Evolutionary conservation across 345 rosid species (phyloP).

Genomic region (Hibiscus mutabilis): DNA sequence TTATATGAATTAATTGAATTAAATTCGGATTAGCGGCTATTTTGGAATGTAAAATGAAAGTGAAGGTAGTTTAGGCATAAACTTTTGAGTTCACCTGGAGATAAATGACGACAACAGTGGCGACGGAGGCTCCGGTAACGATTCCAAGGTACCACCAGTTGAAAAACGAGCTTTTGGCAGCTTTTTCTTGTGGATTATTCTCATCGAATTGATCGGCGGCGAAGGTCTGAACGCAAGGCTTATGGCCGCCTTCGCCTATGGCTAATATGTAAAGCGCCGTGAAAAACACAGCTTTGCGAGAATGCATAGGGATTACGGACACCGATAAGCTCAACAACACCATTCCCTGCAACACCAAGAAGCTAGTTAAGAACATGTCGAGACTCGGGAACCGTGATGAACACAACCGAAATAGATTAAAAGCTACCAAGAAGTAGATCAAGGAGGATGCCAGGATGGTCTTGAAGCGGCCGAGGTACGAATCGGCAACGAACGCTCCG

Average conservation of each 20-base stretch:
- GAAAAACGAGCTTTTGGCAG: constrained; percentile 81
- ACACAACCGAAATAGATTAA: too few relatives aligned
- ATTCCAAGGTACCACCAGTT: constrained; percentile 81
- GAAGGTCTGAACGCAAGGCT: constrained; percentile 89
- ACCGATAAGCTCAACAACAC: constrained; percentile 55
- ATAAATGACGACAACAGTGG: constrained; percentile 50
- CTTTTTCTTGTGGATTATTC: constrained; percentile 43
- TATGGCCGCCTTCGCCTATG: constrained; percentile 90
- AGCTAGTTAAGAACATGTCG: too few relatives aligned
- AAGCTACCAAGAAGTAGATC: constrained; percentile 43
- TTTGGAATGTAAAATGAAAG: background rate
- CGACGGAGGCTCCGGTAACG: constrained; percentile 49
- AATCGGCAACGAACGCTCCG: constrained; percentile 78
- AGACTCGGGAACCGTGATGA: background rate
- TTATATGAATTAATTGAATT: too few relatives aligned
- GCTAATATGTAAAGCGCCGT: constrained; percentile 60
- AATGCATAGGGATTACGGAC: constrained; percentile 31
- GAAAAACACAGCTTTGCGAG: constrained; percentile 50
- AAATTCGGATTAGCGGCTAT: too few relatives aligned
- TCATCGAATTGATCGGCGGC: constrained; percentile 95
- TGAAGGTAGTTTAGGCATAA: background rate
- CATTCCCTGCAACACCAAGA: constrained; percentile 47
- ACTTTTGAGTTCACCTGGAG: constrained; percentile 8
- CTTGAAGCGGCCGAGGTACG: constrained; percentile 81
- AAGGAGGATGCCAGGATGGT: constrained; percentile 60